Base-by-base conservation (phyloP, 2,329 filamentous ascomycete species). In the Paracorniculantispora psalliotae region DNA sequence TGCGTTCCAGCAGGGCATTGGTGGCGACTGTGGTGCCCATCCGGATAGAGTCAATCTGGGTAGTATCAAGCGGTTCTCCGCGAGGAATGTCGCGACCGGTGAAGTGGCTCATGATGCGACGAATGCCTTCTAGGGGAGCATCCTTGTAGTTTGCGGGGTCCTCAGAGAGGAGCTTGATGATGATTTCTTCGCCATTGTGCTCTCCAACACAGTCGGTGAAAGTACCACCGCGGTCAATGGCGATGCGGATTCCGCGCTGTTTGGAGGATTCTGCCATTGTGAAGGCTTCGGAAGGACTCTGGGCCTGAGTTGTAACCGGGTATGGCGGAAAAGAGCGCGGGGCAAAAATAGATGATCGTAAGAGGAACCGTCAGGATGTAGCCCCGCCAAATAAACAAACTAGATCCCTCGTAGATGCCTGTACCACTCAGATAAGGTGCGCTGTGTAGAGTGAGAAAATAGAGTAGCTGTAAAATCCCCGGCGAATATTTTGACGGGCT, bases 1-100 rank as follows among this genome's bases (percentile, higher is more conserved):
- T 96, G 60, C 92, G 81, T 73, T 97, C 92, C 2, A 97, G 80
- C 59, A 97, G 75, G 0, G 92, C 92, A 72, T 97, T 97, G 0
- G 92, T 97, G 10, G 92, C 92, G 13, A 97, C 92, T 0, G 92
- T 97, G 1, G 92, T 97, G 47, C 92, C 92, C 92, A 97, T 97
- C 50, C 92, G 88, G 70, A 97, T 96, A 58, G 89, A 92, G 66
- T 94, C 90, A 66, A 97, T 96, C 68, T 86, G 77, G 19, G 86
- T 84, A 1, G 92, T 96, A 71, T 96, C 91, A 9, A 96, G 77
- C 1, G 89, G 78, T 69, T 92, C 79, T 26, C 91, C 91, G 50
- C 92, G 86, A 3, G 90, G 90, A 47, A 96, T 92, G 4, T 93
- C 87, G 60, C 82, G 81, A 57, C 82, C 81, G 2, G 86, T 84